phyloP scores from a whole-genome alignment of 164 flowering plant genomes.

The Litsea cubeba region DNA sequence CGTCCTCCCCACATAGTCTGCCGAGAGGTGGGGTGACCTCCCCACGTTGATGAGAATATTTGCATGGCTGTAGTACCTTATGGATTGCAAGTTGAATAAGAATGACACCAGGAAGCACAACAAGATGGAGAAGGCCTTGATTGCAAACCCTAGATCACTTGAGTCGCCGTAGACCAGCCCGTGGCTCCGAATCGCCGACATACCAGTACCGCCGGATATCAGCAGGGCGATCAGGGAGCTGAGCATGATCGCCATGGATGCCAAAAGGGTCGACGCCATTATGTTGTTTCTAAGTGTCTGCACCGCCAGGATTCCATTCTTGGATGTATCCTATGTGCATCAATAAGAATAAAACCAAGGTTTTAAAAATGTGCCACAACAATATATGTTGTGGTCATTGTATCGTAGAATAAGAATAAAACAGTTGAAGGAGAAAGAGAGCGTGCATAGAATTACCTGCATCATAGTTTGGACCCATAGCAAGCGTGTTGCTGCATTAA shows the following conservation, averaged over 20 bases:
- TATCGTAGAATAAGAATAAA: no score
- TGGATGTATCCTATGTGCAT: constrained; percentile 43
- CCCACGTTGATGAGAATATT: constrained; percentile 80
- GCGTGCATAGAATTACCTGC: constrained; percentile 39
- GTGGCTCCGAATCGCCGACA: not conserved
- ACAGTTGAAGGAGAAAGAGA: not conserved
- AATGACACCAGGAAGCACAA: constrained; percentile 71
- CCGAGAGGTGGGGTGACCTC: constrained; percentile 26
- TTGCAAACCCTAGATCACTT: constrained; percentile 42
- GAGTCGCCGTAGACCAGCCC: constrained; percentile 37
- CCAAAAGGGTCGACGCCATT: constrained; percentile 89
- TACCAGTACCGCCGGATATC: constrained; percentile 31
- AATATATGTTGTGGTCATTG: no score
- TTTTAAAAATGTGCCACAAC: not conserved
- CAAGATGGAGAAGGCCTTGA: constrained; percentile 68
- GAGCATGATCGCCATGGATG: constrained; percentile 76
- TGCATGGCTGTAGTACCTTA: constrained; percentile 84
- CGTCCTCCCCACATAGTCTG: constrained; percentile 52
- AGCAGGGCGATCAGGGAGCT: constrained; percentile 69
- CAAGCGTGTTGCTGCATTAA: constrained; percentile 69
- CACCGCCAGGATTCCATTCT: constrained; percentile 76
- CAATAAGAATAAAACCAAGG: not conserved
- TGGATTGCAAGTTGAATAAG: constrained; percentile 71
- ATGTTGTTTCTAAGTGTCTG: constrained; percentile 88
- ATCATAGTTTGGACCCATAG: constrained; percentile 79